Evolutionary conservation across 129 eudicot genomes (phyloP).

Genomic region (Artemisia tridentata): DNA sequence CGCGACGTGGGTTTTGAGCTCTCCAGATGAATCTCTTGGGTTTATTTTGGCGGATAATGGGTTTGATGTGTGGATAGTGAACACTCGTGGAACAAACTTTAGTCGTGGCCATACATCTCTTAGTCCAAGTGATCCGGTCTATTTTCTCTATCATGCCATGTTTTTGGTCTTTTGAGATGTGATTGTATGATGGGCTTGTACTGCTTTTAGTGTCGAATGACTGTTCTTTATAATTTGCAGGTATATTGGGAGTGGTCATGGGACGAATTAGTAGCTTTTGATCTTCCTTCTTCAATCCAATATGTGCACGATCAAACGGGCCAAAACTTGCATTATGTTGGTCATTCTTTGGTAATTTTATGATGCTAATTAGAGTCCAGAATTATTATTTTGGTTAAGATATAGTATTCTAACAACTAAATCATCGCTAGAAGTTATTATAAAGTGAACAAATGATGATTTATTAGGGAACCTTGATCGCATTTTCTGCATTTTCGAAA

Average conservation of each 20-base stretch:
- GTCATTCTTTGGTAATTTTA: constrained; percentile 79
- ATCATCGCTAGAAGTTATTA: neutral
- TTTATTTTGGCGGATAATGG: constrained; percentile 71
- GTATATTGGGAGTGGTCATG: constrained; percentile 97
- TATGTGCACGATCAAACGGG: constrained; percentile 65
- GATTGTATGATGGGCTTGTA: neutral
- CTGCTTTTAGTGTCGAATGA: neutral
- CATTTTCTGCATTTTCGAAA: constrained; percentile 73
- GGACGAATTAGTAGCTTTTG: constrained; percentile 84
- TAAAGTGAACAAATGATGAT: constrained; percentile 11
- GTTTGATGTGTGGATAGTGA: constrained; percentile 78
- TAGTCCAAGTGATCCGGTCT: constrained; percentile 57
- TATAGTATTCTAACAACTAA: neutral
- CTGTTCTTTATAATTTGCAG: constrained; percentile 26
- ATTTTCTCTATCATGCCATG: neutral
- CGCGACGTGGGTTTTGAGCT: constrained; percentile 61
- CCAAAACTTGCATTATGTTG: constrained; percentile 75
- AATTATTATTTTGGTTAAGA: neutral
- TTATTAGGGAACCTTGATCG: constrained; percentile 82
- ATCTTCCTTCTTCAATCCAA: constrained; percentile 57
- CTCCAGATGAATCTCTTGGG: constrained; percentile 60
- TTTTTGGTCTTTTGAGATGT: neutral
- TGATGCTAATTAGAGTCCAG: neutral
- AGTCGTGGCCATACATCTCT: constrained; percentile 75
- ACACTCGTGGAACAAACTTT: constrained; percentile 64